Conservation (phyloP, 345 rosid species). For the Aegle marmelos region DNA sequence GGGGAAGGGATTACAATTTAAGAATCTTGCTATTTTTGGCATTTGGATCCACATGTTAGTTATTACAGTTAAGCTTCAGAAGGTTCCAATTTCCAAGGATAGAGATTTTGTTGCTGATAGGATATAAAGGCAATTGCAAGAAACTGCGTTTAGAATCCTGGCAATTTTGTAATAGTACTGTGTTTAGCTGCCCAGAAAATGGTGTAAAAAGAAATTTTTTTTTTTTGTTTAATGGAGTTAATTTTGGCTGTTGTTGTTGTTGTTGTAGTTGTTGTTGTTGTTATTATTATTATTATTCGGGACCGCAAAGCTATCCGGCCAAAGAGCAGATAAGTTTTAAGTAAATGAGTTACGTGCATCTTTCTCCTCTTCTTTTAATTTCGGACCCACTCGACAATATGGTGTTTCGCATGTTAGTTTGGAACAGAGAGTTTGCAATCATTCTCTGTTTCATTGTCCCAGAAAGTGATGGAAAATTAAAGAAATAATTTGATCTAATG, state of each 20-base stretch:
- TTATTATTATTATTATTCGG: not conserved
- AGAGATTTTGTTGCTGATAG: slow-evolving; percentile 5
- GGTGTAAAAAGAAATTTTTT: not conserved
- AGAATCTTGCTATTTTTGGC: not conserved
- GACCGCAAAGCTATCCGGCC: not conserved
- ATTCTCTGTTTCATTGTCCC: not conserved
- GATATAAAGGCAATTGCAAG: not conserved
- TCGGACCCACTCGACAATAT: not conserved
- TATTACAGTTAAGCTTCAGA: not conserved
- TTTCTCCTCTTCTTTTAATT: not conserved
- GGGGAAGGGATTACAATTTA: not conserved
- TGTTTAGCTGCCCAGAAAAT: not conserved
- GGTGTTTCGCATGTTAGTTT: not conserved
- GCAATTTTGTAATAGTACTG: not conserved
- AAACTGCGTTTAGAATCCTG: not conserved
- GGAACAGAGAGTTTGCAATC: not conserved
- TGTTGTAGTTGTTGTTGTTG: too few species aligned
- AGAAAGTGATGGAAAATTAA: not conserved
- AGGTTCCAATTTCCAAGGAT: not conserved
- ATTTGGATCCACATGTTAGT: not conserved
- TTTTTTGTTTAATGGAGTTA: not conserved
- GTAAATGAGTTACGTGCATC: not conserved
- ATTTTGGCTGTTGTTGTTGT: too few species aligned
- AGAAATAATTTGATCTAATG: not conserved
- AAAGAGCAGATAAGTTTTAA: not conserved